Base-by-base conservation (phyloP, 2,329 filamentous ascomycete species). In the Aspergillus cejpii region DNA sequence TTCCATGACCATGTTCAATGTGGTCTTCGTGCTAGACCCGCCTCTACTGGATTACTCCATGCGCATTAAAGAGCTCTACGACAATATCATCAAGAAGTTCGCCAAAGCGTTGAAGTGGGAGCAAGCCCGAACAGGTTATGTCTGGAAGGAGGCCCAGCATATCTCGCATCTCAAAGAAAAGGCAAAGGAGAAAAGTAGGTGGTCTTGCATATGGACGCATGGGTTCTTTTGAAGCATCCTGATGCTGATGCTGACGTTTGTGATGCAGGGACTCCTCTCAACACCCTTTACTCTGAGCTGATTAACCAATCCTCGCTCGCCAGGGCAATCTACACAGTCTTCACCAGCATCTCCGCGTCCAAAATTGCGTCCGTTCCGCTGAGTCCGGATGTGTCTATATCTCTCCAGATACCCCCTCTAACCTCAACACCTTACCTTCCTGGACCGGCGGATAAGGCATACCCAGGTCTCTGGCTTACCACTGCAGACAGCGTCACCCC, bases 1-100 rank as follows among this genome's bases (percentile, higher is more conserved):
- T 47, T 79, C 80, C 37, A 90, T 97, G 86, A 89, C 84, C 51
- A 97, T 97, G 91, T 98, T 98, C 69, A 94, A 96, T 64, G 79
- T 96, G 8, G 89, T 97, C 19, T 97, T 97, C 64, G 86, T 95
- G 40, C 73, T 96, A 52, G 85, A 87, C 54, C 86, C 89, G 2
- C 84, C 83, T 39, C 80, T 83, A 41, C 74, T 90, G 45, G 86
- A 95, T 60, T 82, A 85, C 53, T 85, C 86, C 45, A 75, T 73
- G 59, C 73, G 79, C 10, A 73, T 94, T 37, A 79, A 84, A 34
- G 86, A 94, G 52, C 83, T 96, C 61, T 95, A 95, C 64, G 77
- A 86, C 43, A 86, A 95, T 63, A 84, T 97, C 29, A 84, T 90
- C 52, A 92, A 90, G 65, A 94, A 94, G 67, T 83, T 95, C 57